Evolutionary conservation across 176 grass and related monocot species (phyloP).

Genomic region (Oryza glaberrima): DNA sequence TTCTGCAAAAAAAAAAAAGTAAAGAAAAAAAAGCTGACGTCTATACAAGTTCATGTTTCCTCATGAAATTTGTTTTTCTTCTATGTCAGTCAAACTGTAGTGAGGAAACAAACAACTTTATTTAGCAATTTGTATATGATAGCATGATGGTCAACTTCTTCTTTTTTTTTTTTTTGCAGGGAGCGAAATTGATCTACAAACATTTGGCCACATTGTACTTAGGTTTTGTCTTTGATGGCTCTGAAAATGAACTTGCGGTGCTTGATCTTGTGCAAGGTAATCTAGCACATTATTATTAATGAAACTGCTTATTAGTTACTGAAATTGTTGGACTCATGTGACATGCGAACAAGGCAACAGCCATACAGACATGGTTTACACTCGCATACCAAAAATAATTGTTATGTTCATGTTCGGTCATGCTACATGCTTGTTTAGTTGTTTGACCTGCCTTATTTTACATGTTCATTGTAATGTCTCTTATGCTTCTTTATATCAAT

Average conservation of each 20-base stretch:
- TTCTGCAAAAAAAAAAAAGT: neutral
- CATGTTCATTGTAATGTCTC: neutral
- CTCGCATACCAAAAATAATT: neutral
- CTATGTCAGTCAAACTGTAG: neutral
- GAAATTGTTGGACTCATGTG: neutral
- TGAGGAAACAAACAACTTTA: neutral
- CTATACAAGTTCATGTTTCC: neutral
- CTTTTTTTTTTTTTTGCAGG: conserved; percentile 51
- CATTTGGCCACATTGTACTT: conserved; percentile 93
- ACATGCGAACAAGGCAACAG: neutral
- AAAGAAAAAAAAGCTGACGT: neutral
- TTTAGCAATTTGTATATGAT: neutral
- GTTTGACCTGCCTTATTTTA: conserved; percentile 16
- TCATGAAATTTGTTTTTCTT: neutral
- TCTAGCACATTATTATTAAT: neutral
- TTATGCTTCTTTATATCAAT: neutral
- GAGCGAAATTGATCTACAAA: conserved; percentile 83
- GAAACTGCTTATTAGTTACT: conserved; percentile 4
- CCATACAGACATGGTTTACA: neutral
- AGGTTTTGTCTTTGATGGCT: conserved; percentile 84
- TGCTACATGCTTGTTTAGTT: neutral
- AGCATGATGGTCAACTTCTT: neutral
- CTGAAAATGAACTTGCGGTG: conserved; percentile 93
- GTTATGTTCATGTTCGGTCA: conserved; percentile 3
- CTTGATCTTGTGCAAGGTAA: conserved; percentile 98